Conservation (phyloP, 495 filamentous ascomycete species). For the Penicillium coprophilum region DNA sequence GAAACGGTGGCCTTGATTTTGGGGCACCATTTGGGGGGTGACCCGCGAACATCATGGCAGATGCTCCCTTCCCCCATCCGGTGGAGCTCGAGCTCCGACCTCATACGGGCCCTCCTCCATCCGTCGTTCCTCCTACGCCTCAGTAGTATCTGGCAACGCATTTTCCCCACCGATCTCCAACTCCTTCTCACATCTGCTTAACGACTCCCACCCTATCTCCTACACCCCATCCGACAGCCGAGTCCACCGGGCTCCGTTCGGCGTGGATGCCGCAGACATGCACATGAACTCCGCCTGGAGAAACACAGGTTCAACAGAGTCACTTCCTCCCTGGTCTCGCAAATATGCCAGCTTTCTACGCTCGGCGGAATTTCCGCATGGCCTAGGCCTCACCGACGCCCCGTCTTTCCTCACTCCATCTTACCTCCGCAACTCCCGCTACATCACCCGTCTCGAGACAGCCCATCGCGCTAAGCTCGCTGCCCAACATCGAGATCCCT, state of each 20-base stretch:
- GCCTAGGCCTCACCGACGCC: conserved; percentile 30
- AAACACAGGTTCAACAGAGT: conserved; percentile 34
- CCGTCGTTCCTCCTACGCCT: conserved; percentile 73
- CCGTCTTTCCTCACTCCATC: conserved; percentile 71
- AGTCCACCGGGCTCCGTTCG: conserved; percentile 35
- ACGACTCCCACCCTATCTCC: conserved; percentile 43
- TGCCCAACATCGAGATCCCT: conserved; percentile 48
- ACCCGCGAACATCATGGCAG: conserved; percentile 41
- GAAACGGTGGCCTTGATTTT: conserved; percentile 3
- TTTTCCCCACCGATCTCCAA: conserved; percentile 47
- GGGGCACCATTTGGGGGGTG: conserved; percentile 16
- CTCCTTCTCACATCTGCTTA: conserved; percentile 63
- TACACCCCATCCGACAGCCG: conserved; percentile 41
- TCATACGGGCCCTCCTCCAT: conserved; percentile 39
- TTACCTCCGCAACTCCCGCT: conserved; percentile 75
- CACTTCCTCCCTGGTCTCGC: conserved; percentile 59
- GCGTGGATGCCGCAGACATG: conserved; percentile 49
- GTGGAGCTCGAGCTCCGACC: conserved; percentile 47
- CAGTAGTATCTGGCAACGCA: conserved; percentile 70
- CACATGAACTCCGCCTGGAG: conserved; percentile 46
- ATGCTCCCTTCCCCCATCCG: conserved; percentile 47
- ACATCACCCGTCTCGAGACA: conserved; percentile 71
- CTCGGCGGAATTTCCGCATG: conserved; percentile 32
- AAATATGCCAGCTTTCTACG: conserved; percentile 55
- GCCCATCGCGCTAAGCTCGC: conserved; percentile 62